Evolutionary conservation across 257 asterid genomes (phyloP), one percentile per base, ranked within the genome.

Genomic region (Solanum pimpinellifolium): DNA sequence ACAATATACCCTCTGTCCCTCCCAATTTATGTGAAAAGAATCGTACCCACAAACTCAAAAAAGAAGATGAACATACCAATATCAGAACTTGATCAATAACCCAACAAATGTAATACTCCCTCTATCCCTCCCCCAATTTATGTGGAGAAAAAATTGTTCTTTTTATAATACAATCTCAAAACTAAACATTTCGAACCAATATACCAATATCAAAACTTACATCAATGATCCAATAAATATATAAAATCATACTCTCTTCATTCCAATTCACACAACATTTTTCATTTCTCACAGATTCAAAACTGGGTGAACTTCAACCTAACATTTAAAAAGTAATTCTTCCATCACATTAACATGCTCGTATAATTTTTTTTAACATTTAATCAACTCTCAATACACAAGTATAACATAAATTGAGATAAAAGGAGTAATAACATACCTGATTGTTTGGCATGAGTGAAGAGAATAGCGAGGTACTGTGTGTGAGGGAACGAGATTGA

Each of bases 381-480:
- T 25, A 11, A 39, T 68, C 0, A 68, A 68, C 74, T 27, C 39
- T 27, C 49, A 29, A 15, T 47, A 35, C 75, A 5, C 27, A 21
- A 74, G 18, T 11, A 21, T 41, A 29, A 37, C 29, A 81, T 3
- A 62, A 60, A 60, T 23, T 6, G 31, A 23, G 33, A 46, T 46
- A 46, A 46, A 56, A 56, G 21, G 25, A 72, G 77, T 31, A 70
- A 70, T 78, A 5, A 25, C 21, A n/a, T 84, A 96, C 99, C 98
- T 93, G 93, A 68, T 88, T 86, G 77, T 91, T 92, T 6, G 94
- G 93, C 95, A 96, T 93, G 87, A 90, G 52, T 56, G 87, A 88
- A 83, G 29, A 74, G 49, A 66, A 35, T 11, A 84, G 49, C 6
- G 94, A 84, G 87, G 49, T 25, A 9, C 25, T 44, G 89, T 65